Conservation (phyloP, 2,329 filamentous ascomycete species). For the Sclerotinia subarctica region DNA sequence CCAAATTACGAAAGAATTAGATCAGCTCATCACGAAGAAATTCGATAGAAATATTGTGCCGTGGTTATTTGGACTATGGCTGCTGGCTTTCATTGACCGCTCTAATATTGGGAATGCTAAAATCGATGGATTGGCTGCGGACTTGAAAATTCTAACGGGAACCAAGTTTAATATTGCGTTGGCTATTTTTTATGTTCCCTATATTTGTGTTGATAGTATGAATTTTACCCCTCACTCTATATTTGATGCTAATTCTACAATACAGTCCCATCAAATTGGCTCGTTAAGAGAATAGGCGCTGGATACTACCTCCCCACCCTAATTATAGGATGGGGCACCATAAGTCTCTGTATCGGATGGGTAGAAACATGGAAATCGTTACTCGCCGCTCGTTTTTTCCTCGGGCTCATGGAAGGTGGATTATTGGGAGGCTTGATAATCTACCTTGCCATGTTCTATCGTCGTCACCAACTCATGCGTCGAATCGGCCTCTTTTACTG, state of each 20-base stretch:
- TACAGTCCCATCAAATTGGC: slow-evolving; percentile 50
- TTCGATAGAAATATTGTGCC: slow-evolving; percentile 15
- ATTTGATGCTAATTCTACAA: slow-evolving; percentile 41
- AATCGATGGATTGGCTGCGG: slow-evolving; percentile 60
- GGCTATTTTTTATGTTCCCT: slow-evolving; percentile 59
- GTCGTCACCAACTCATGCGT: slow-evolving; percentile 70
- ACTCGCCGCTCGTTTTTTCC: slow-evolving; percentile 46
- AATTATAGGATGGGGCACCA: slow-evolving; percentile 44
- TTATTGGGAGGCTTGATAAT: slow-evolving; percentile 51
- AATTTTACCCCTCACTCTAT: background rate
- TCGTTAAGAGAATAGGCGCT: slow-evolving; percentile 31
- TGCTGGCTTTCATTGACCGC: slow-evolving; percentile 18
- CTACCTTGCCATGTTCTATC: slow-evolving; percentile 62
- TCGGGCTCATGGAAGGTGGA: slow-evolving; percentile 50
- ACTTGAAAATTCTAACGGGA: slow-evolving; percentile 48
- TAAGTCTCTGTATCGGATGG: slow-evolving; percentile 48
- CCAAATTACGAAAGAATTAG: slow-evolving; percentile 1
- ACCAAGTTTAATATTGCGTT: slow-evolving; percentile 58
- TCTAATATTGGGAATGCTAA: slow-evolving; percentile 48
- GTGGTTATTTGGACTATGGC: slow-evolving; percentile 20
- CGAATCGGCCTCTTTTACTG: slow-evolving; percentile 83
- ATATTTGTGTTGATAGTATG: slow-evolving; percentile 53
- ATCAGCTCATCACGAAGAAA: slow-evolving; percentile 16
- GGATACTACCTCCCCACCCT: slow-evolving; percentile 43
- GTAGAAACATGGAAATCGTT: slow-evolving; percentile 44